These are phyloP conservation scores for Komagataella populi DNA, from an alignment of 805 yeast genomes.

Conservation along the genomic window DNA sequence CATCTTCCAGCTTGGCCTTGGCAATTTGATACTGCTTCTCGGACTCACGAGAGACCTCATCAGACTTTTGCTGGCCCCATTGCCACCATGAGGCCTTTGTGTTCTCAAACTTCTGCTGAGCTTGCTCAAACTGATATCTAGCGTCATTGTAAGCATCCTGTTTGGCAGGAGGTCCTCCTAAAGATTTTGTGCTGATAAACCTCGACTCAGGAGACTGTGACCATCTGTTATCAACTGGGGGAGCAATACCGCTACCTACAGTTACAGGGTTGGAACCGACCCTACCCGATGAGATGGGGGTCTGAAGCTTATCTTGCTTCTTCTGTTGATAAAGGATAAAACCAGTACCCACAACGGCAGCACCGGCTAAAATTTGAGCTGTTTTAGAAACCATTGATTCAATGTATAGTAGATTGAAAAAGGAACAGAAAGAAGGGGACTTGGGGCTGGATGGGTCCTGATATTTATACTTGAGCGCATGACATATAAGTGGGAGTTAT, in stretches of 20 bases:
- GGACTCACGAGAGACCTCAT: conserved; percentile 18
- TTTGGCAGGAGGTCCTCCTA: not conserved
- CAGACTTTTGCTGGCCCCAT: conserved; percentile 22
- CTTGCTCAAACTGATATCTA: conserved; percentile 12
- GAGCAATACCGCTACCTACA: not conserved
- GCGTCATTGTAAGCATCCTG: conserved; percentile 14
- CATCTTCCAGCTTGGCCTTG: conserved; percentile 4
- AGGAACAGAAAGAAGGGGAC: not conserved
- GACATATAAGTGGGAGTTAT: not conserved
- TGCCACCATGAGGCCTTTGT: conserved; percentile 21
- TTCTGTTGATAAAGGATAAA: conserved; percentile 5
- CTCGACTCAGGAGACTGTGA: not conserved
- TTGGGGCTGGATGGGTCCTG: not conserved
- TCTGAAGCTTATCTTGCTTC: not conserved
- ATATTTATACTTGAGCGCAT: not conserved
- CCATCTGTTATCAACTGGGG: conserved; percentile 1
- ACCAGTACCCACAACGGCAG: conserved; percentile 6
- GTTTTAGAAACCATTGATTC: conserved; percentile 1
- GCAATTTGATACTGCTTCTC: conserved; percentile 17
- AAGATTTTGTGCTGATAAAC: not conserved
- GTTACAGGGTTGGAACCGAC: not conserved
- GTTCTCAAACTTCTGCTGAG: conserved; percentile 18
- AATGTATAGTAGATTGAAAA: not conserved
- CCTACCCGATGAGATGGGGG: conserved; percentile 1
- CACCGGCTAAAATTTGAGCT: conserved; percentile 3